Conservation (phyloP, 2,329 filamentous ascomycete species). For the Proliferodiscus dingleyae region DNA sequence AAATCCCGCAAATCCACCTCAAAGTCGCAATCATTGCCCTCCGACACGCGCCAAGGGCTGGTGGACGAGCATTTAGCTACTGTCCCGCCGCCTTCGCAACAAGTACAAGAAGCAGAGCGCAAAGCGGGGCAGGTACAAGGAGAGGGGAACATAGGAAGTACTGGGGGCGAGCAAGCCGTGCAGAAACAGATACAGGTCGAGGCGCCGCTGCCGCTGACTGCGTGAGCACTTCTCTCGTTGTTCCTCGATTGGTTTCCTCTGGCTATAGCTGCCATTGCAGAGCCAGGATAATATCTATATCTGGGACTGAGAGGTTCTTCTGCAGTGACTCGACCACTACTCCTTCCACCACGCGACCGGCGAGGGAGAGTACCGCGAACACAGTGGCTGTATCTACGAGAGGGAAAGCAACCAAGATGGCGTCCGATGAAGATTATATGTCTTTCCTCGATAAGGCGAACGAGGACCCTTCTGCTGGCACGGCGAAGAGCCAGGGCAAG, state of each 20-base stretch:
- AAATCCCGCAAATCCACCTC: neutral
- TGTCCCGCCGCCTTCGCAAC: neutral
- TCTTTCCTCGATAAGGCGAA: slow-evolving; percentile 86
- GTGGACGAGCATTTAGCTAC: slow-evolving; percentile 17
- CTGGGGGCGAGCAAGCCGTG: slow-evolving; percentile 1
- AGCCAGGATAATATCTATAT: neutral
- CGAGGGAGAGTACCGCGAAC: too few species aligned
- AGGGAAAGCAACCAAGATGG: slow-evolving; percentile 43
- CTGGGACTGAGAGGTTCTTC: slow-evolving; percentile 5
- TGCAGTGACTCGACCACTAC: slow-evolving; percentile 7
- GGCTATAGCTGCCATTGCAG: neutral
- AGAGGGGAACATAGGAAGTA: slow-evolving; percentile 1
- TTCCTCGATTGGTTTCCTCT: neutral
- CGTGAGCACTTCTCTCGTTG: slow-evolving; percentile 11
- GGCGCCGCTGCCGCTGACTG: slow-evolving; percentile 11
- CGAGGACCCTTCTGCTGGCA: slow-evolving; percentile 63
- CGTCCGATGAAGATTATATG: slow-evolving; percentile 76
- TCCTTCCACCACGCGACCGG: neutral
- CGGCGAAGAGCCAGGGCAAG: slow-evolving; percentile 30
- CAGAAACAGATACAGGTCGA: slow-evolving; percentile 12
- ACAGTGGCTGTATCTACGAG: neutral
- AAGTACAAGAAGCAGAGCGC: neutral
- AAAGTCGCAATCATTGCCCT: slow-evolving; percentile 14
- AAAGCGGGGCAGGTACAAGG: neutral
- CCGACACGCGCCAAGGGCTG: slow-evolving; percentile 10